phyloP scores from a whole-genome alignment of 371 early-diverging fungal genomes.

The Mortierella sp. region DNA sequence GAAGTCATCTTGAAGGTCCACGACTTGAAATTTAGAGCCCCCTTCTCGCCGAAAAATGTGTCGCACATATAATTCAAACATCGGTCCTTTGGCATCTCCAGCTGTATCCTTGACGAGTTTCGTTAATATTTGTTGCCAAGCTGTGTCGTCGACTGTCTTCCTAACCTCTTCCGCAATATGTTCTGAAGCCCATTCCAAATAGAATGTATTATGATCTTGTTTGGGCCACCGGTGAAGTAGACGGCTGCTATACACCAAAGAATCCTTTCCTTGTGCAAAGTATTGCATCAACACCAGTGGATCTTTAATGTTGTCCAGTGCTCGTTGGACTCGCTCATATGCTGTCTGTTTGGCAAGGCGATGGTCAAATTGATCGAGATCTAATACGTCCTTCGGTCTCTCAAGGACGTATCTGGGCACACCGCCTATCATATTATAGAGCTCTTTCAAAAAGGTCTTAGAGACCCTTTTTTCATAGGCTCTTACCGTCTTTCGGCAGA shows the following conservation, averaged over 20 bases:
- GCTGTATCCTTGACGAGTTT: neutral
- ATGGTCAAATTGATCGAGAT: neutral
- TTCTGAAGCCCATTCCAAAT: constrained; percentile 1
- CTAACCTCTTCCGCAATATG: neutral
- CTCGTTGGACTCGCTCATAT: constrained; percentile 23
- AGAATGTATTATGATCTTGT: neutral
- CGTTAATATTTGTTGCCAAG: neutral
- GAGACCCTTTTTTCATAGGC: constrained; percentile 26
- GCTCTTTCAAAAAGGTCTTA: constrained; percentile 13
- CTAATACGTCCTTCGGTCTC: constrained; percentile 16
- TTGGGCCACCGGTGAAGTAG: constrained; percentile 15
- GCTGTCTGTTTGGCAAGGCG: constrained; percentile 9
- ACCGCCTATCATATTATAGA: constrained; percentile 19
- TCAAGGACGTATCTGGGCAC: constrained; percentile 49
- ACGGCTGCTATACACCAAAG: constrained; percentile 23
- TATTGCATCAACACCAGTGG: constrained; percentile 25
- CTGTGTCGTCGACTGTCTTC: neutral
- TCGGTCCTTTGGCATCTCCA: constrained; percentile 1
- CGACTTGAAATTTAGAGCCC: neutral
- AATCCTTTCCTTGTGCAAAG: constrained; percentile 23
- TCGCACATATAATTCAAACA: constrained; percentile 3
- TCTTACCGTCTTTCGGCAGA: constrained; percentile 9
- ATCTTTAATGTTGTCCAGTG: constrained; percentile 1
- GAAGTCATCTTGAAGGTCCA: neutral
- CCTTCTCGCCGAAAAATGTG: constrained; percentile 6